Evolutionary conservation across 1,284 basidiomycete genomes (phyloP).

Genomic region (Ceratobasidium sp.): DNA sequence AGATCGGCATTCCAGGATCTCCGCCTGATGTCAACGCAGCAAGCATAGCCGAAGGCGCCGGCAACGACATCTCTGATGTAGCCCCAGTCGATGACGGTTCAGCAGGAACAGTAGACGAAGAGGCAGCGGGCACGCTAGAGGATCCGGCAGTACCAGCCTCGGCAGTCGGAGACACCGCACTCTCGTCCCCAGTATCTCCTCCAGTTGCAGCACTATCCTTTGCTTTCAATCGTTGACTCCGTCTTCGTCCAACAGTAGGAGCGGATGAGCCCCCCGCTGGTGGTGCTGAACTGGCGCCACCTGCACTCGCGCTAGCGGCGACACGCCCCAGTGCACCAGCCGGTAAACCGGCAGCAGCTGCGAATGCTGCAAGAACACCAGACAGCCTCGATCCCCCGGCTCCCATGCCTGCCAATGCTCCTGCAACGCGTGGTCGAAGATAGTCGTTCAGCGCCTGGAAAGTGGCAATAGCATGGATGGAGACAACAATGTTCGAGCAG

Average conservation of each 20-base stretch:
- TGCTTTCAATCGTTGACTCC: constrained; percentile 85
- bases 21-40: constrained; percentile 48
- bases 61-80: neutral
- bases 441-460: constrained; percentile 96
- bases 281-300: constrained; percentile 53
- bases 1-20: constrained; percentile 25
- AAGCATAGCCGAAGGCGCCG: constrained; percentile 37
- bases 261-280: constrained; percentile 45
- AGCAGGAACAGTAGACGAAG: neutral
- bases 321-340: constrained; percentile 53
- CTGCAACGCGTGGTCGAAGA: constrained; percentile 88
- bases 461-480: constrained; percentile 95
- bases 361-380: constrained; percentile 90
- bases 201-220: constrained; percentile 62
- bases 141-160: constrained; percentile 48
- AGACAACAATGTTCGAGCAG: constrained; percentile 89
- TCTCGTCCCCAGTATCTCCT: constrained; percentile 45
- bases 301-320: constrained; percentile 47
- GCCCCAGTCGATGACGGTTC: neutral
- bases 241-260: constrained; percentile 61
- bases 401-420: constrained; percentile 63
- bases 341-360: constrained; percentile 74
- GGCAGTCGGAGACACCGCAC: constrained; percentile 49
- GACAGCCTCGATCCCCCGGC: constrained; percentile 72
- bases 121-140: constrained; percentile 2